Evolutionary conservation across 352 stramenopile genomes (phyloP).

Genomic region (Phytophthora citrophthora): DNA sequence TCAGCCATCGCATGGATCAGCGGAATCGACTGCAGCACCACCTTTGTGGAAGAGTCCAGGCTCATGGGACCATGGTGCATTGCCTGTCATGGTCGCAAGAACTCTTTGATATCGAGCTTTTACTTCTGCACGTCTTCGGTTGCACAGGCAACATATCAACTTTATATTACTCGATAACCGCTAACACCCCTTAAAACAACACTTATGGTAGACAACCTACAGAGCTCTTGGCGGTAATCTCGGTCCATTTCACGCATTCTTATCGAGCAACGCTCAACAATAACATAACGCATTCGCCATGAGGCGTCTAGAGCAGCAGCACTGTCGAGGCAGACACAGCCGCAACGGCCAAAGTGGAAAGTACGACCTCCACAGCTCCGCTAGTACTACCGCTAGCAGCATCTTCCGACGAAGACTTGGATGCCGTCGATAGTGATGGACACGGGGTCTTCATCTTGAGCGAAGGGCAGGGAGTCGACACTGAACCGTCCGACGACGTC

Average conservation of each 20-base stretch:
- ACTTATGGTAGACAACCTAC: not conserved
- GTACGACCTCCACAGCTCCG: not conserved
- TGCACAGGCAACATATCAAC: slow-evolving; percentile 14
- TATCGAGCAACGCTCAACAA: slow-evolving; percentile 19
- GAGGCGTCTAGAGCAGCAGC: slow-evolving; percentile 32
- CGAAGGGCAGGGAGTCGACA: slow-evolving; percentile 22
- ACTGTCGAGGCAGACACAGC: slow-evolving; percentile 18
- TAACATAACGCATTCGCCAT: slow-evolving; percentile 14
- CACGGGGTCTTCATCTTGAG: slow-evolving; percentile 26
- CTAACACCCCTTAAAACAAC: slow-evolving; percentile 1
- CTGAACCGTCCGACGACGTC: slow-evolving; percentile 34
- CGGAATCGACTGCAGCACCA: slow-evolving; percentile 9
- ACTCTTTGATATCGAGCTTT: not conserved
- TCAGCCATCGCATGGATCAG: slow-evolving; percentile 8
- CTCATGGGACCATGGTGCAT: not conserved
- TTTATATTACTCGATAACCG: slow-evolving; percentile 28
- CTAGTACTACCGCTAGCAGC: slow-evolving; percentile 20
- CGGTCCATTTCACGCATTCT: slow-evolving; percentile 24
- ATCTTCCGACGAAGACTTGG: slow-evolving; percentile 31
- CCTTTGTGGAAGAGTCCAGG: not conserved
- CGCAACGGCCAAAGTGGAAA: slow-evolving; percentile 15
- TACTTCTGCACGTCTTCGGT: not conserved
- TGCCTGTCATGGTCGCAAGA: not conserved
- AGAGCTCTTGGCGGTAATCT: slow-evolving; percentile 13
- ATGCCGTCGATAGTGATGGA: slow-evolving; percentile 29